Base-by-base conservation (phyloP, 2,329 filamentous ascomycete genomes). In the Cercospora sojina region DNA sequence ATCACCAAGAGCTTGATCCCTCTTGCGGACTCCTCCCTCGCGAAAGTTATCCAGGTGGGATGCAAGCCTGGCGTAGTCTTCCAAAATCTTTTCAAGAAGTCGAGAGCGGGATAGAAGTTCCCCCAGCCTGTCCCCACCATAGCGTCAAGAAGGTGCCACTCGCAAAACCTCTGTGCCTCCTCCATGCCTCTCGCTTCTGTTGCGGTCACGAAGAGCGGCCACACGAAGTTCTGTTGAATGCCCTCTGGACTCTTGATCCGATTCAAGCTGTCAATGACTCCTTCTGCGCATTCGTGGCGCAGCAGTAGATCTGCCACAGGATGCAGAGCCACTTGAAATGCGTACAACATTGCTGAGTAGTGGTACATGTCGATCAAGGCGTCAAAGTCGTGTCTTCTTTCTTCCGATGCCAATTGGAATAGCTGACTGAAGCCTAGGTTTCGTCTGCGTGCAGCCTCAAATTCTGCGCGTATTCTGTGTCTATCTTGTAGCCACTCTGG, bases 81-180 rank as follows among this genome's bases (percentile, higher is more conserved):
- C 64, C 58, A 65, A 56, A 65, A 65, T 27, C 59, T 51, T 47
- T 51, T 47, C 51, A 65, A 32, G 43, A 62, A 65, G 4, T 65
- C 64, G 6, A 65, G 59, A 13, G 58, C 64, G 10, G 32, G 58
- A 20, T 47, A 32, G 31, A 23, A 62, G 23, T 65, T 62, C 1
- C 58, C 47, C 25, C 23, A 56, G 2, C 64, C 57, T 18, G 63
- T 61, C n/a, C 31, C 43, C 16, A 16, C 32, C 58, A 62, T 65
- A 5, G 59, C 58, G 29, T 57, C 58, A 5, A 62, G 23, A 29
- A 65, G 27, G 9, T 62, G 43, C 13, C 38, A 18, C 49, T 62
- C 58, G n/a, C 53, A 61, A n/a, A 57, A 65, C 4, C 29, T 23
- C 16, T 65, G 58, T 29, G 60, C 23, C 12, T 62, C 58, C 32